phyloP scores from a whole-genome alignment of 192 early-diverging fungal genomes.

The Podila clonocystis region DNA sequence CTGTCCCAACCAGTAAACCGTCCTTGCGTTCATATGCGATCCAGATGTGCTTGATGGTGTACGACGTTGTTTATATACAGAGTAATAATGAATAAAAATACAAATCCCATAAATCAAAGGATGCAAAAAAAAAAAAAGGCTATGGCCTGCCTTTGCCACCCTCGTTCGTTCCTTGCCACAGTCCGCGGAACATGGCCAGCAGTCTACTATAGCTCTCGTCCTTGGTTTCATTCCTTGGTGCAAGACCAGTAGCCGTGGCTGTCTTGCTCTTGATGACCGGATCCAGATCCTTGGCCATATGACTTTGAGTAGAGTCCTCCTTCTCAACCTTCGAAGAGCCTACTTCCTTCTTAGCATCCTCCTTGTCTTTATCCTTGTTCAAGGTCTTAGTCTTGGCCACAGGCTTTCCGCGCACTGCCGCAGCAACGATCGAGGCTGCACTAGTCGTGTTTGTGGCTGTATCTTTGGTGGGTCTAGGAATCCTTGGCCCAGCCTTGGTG shows the following conservation, averaged over 20 bases:
- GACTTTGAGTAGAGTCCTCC: neutral
- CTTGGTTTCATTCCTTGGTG: neutral
- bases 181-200: conserved; percentile 38
- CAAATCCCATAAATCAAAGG: neutral
- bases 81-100: neutral
- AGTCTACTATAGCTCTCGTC: conserved; percentile 22
- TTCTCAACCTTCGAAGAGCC: neutral
- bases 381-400: neutral
- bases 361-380: neutral
- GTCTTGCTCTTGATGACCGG: neutral
- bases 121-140: neutral
- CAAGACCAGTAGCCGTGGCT: neutral
- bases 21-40: too few relatives aligned
- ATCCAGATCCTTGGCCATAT: neutral
- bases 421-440: neutral
- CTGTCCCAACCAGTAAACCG: neutral
- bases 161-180: conserved; percentile 17
- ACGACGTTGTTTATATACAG: neutral
- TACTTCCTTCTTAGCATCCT: neutral
- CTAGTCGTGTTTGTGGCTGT: neutral
- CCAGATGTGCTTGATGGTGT: too few relatives aligned
- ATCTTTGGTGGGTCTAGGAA: neutral
- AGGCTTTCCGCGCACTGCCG: neutral
- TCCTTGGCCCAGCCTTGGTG: conserved; percentile 5
- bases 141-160: conserved; percentile 4